phyloP scores from a whole-genome alignment of 2,329 filamentous ascomycete species.

The Trichoderma endophyticum region DNA sequence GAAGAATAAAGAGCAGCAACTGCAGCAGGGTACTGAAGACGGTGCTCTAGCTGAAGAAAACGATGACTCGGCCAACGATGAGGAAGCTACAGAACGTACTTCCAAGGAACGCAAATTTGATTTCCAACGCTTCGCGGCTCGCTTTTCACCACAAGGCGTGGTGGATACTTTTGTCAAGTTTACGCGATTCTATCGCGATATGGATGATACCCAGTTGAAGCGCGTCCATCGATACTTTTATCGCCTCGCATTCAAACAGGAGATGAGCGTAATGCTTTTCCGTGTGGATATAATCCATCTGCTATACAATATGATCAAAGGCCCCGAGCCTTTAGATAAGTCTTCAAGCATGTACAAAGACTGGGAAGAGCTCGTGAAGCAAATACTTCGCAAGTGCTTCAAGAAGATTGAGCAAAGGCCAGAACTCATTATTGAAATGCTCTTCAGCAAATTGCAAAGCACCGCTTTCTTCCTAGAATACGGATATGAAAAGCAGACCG shows the following conservation, averaged over 20 bases:
- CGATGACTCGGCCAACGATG: conserved; percentile 70
- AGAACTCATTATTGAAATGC: conserved; percentile 81
- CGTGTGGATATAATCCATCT: conserved; percentile 86
- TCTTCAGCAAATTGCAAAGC: conserved; percentile 86
- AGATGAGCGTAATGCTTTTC: conserved; percentile 83
- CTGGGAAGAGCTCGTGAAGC: conserved; percentile 85
- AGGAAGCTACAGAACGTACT: conserved; percentile 64
- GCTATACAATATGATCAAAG: conserved; percentile 89
- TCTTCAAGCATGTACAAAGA: conserved; percentile 70
- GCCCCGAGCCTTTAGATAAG: conserved; percentile 70
- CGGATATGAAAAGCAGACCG: conserved; percentile 81
- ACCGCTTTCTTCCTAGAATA: conserved; percentile 88
- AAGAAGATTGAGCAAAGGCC: conserved; percentile 84
- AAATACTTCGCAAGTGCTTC: conserved; percentile 76
- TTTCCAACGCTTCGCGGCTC: conserved; percentile 76
- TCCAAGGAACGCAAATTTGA: conserved; percentile 89
- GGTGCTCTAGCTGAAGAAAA: conserved; percentile 56
- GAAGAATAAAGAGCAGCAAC: conserved; percentile 64
- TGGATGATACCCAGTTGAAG: conserved; percentile 78
- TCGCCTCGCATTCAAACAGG: conserved; percentile 89
- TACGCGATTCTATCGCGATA: conserved; percentile 74
- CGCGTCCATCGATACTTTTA: conserved; percentile 93
- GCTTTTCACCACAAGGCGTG: conserved; percentile 79
- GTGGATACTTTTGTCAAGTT: conserved; percentile 87
- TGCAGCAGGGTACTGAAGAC: conserved; percentile 37